Evolutionary conservation across 106 monocot genomes (phyloP).

Genomic region (Agapanthus africanus): DNA sequence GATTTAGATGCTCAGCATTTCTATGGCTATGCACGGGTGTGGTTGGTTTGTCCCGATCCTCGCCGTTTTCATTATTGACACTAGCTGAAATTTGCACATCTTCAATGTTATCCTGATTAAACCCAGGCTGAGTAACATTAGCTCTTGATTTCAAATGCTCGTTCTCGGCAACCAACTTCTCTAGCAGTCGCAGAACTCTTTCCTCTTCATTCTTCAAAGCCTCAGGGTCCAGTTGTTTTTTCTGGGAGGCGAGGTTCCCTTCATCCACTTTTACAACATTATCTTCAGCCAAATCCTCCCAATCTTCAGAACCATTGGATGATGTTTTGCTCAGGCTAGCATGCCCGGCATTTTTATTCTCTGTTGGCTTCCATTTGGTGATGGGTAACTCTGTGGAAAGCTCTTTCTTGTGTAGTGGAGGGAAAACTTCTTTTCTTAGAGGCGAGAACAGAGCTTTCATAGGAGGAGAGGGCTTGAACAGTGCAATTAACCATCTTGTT

Average conservation of each 20-base stretch:
- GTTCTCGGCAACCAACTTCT: slow-evolving; percentile 13
- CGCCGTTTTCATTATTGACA: neutral
- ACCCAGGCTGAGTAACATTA: neutral
- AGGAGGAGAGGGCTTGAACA: slow-evolving; percentile 25
- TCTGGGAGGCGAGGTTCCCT: neutral
- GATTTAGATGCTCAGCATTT: neutral
- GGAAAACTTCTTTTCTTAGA: slow-evolving; percentile 5
- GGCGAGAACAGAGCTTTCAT: slow-evolving; percentile 1
- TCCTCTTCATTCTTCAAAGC: slow-evolving; percentile 3
- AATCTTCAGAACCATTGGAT: neutral
- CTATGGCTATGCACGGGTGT: slow-evolving; percentile 8
- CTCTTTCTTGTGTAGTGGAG: neutral
- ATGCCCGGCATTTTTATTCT: slow-evolving; percentile 1
- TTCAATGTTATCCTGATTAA: slow-evolving; percentile 2
- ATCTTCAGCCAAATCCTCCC: slow-evolving; percentile 14
- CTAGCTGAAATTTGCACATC: neutral
- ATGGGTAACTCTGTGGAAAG: neutral
- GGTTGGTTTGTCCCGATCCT: slow-evolving; percentile 2
- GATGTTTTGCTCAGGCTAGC: neutral
- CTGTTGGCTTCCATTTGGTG: slow-evolving; percentile 1
- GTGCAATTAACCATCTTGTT: slow-evolving; percentile 28
- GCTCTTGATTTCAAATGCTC: slow-evolving; percentile 1
- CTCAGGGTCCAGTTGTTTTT: neutral
- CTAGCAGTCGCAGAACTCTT: slow-evolving; percentile 19
- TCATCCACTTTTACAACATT: slow-evolving; percentile 3